Base-by-base conservation (phyloP, 768 basidiomycete genomes). In the Russula olivacea region DNA sequence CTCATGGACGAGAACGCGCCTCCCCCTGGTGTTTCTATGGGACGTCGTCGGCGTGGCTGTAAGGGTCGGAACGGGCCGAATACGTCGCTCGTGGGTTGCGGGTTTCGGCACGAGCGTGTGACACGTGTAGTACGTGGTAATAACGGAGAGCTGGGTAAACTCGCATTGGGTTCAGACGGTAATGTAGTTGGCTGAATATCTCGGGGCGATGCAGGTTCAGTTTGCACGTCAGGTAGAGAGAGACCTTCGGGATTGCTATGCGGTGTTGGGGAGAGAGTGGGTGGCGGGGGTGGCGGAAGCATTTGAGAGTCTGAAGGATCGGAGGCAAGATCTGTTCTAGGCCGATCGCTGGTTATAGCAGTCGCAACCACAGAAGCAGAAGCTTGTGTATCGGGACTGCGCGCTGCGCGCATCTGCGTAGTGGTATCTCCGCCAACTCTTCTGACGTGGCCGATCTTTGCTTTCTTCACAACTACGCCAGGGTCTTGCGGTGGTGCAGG, bases 1-100 rank as follows among this genome's bases (percentile, higher is more conserved):
- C 80, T 87, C 84, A 91, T 86, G 36, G 85, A 83, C 56, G 80
- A 77, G 71, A 88, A 87, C 21, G 74, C 73, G 54, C 77, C 74
- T 40, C 78, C 74, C 17, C 69, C 66, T 21, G 48, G n/a, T 23
- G 19, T 34, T 34, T 40, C 64, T 15, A 54, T 50, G 5, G 54
- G 14, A 32, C 56, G 65, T 8, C 43, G 43, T 55, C 64, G 51
- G 38, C 50, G 61, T 38, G 38, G 58, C 19, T 47, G 52, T 23
- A 59, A 19, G 2, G 48, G 58, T 21, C 45, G 59, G 40, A 57
- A 68, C 23, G 65, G 53, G 9, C 72, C 74, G 63, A 80, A 79
- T 10, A 79, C 75, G 63, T 81, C 80, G 15, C 71, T 64, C 9
- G 71, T 68, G 64, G 76, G 69, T 43, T 72, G 68, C 50, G 58